Percentiles rank a stretch among this genome's conserved stretches.
phyloP scores from a whole-genome alignment of 148 eudicot genomes.

The Fallopia convolvulus region DNA sequence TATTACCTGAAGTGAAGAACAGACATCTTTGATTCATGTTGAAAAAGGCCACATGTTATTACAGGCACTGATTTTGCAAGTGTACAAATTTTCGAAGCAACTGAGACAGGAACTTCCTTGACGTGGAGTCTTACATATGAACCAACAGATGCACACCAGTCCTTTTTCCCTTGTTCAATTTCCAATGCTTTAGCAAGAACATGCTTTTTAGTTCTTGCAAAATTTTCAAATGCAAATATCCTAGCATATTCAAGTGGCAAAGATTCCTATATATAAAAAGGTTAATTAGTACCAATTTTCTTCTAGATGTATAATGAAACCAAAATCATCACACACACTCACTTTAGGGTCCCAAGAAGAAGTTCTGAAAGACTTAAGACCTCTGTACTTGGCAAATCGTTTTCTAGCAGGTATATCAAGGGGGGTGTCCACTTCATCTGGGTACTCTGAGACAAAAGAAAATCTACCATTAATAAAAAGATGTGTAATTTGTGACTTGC shows the following conservation, averaged over 20 bases:
- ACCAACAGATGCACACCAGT: conserved; percentile 49
- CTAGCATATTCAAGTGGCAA: conserved; percentile 74
- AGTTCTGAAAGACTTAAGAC: conserved; percentile 90
- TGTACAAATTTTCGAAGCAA: conserved; percentile 51
- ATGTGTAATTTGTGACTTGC: neutral
- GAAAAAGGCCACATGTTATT: conserved; percentile 70
- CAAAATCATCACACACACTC: conserved; percentile 13
- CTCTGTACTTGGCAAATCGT: conserved; percentile 92
- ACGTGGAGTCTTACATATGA: conserved; percentile 64
- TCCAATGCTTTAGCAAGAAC: conserved; percentile 73
- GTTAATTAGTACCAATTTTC: neutral
- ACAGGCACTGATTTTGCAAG: conserved; percentile 51
- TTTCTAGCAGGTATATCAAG: conserved; percentile 80
- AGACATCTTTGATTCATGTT: conserved; percentile 94
- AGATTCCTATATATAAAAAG: conserved; percentile 57
- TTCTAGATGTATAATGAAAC: neutral
- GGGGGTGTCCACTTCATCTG: conserved; percentile 96
- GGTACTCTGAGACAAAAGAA: conserved; percentile 51
- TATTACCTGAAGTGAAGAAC: conserved; percentile 89
- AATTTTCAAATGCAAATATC: conserved; percentile 82
- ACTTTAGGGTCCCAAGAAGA: conserved; percentile 98
- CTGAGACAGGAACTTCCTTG: conserved; percentile 50
- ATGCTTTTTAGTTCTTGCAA: conserved; percentile 76
- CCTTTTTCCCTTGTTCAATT: conserved; percentile 37
- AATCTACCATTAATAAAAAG: conserved; percentile 10